phyloP scores from a whole-genome alignment of 495 filamentous ascomycete genomes.

The Letharia columbiana region DNA sequence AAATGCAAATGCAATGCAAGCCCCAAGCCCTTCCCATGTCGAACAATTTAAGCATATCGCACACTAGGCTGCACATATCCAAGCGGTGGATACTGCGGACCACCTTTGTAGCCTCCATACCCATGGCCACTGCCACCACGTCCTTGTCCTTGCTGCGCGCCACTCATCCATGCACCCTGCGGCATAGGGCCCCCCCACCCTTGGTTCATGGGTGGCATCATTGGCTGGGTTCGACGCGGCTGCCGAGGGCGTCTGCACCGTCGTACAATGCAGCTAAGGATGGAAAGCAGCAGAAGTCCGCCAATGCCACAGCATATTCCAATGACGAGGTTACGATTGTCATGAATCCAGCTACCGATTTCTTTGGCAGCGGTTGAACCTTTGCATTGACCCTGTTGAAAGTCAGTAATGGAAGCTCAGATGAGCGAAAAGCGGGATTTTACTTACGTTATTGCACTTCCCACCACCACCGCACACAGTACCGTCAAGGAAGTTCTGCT shows the following conservation, averaged over 20 bases:
- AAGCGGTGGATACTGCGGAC: conserved; percentile 18
- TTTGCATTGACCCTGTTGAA: conserved; percentile 49
- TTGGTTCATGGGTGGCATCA: conserved; percentile 20
- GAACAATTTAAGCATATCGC: conserved; percentile 28
- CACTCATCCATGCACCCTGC: conserved; percentile 16
- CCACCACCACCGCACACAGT: conserved; percentile 81
- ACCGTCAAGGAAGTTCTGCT: conserved; percentile 92
- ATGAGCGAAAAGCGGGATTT: not conserved
- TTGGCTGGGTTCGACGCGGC: conserved; percentile 18
- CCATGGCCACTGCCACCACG: conserved; percentile 11
- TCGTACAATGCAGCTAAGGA: conserved; percentile 51
- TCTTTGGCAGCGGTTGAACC: conserved; percentile 53
- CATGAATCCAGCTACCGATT: conserved; percentile 55
- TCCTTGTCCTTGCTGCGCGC: conserved; percentile 11
- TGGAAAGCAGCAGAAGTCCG: conserved; percentile 52
- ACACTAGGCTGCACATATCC: conserved; percentile 28
- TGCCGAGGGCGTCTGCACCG: conserved; percentile 42
- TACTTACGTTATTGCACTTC: conserved; percentile 54
- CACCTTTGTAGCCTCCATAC: conserved; percentile 6
- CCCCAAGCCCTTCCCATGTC: not conserved
- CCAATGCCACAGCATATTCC: conserved; percentile 62
- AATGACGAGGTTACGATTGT: conserved; percentile 68
- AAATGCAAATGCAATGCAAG: conserved; percentile 11
- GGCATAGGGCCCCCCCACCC: conserved; percentile 22
- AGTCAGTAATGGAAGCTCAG: not conserved